These are phyloP conservation scores for Saturnispora zaruensis DNA, from an alignment of 805 yeast genomes.

Conservation along the genomic window DNA sequence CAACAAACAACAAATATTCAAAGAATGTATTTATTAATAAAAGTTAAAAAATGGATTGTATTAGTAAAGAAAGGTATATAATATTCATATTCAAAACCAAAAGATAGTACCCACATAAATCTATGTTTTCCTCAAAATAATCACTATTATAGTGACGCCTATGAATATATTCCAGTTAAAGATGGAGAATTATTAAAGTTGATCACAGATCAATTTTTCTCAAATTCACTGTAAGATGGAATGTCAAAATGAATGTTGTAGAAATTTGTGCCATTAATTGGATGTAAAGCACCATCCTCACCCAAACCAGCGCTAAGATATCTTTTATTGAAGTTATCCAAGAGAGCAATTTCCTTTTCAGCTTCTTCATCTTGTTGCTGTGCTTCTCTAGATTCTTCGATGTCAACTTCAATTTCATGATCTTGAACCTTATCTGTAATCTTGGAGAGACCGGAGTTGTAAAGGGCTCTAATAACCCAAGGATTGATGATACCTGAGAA, in stretches of 20 bases:
- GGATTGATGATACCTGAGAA: slow-evolving; percentile 78
- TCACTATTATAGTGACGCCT: background rate
- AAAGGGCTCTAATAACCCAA: slow-evolving; percentile 75
- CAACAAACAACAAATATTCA: background rate
- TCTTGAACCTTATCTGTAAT: slow-evolving; percentile 7
- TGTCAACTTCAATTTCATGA: slow-evolving; percentile 13
- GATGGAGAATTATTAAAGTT: background rate
- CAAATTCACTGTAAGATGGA: slow-evolving; percentile 37
- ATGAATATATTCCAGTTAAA: background rate
- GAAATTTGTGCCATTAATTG: slow-evolving; percentile 55
- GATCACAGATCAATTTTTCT: slow-evolving; percentile 1
- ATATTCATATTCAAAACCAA: background rate
- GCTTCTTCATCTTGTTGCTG: slow-evolving; percentile 3
- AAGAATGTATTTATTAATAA: too few relatives aligned
- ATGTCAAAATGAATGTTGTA: slow-evolving; percentile 76
- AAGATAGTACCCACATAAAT: background rate
- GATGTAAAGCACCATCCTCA: slow-evolving; percentile 20
- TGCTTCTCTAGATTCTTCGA: slow-evolving; percentile 6
- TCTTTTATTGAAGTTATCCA: slow-evolving; percentile 1
- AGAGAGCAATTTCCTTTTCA: background rate
- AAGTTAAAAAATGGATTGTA: too few relatives aligned
- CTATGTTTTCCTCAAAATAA: background rate
- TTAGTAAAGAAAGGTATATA: background rate
- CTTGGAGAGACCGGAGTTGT: slow-evolving; percentile 61
- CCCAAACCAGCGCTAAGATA: slow-evolving; percentile 20